These are phyloP conservation scores for Earliella scabrosa DNA, from an alignment of 1,284 basidiomycete species.

Conservation along the genomic window DNA sequence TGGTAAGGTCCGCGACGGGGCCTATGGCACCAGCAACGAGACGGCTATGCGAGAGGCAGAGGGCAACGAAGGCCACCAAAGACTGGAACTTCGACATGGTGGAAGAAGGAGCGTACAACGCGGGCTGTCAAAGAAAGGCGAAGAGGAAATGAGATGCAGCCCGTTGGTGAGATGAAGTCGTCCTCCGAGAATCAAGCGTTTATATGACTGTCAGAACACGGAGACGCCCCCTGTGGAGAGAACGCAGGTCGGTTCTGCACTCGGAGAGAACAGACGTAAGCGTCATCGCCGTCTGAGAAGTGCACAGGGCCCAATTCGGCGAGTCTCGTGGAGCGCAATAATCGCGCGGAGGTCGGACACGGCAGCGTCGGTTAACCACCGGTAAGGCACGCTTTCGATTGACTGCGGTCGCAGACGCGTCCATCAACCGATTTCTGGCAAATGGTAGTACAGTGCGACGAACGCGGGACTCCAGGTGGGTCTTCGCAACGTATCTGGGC, in stretches of 20 bases:
- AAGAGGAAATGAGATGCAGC: neutral
- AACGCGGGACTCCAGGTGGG: neutral
- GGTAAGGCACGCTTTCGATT: neutral
- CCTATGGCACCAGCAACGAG: constrained; percentile 15
- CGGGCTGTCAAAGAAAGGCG: neutral
- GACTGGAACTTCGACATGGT: constrained; percentile 8
- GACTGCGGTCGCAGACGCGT: neutral
- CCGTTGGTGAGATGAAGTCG: too few relatives aligned
- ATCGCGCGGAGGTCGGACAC: constrained; percentile 15
- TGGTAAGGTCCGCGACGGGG: constrained; percentile 19
- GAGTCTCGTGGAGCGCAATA: constrained; percentile 3
- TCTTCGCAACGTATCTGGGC: too few relatives aligned
- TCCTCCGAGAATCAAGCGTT: too few relatives aligned
- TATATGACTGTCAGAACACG: too few relatives aligned
- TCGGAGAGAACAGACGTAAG: neutral
- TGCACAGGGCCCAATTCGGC: neutral
- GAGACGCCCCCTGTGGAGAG: too few relatives aligned
- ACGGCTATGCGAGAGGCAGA: constrained; percentile 1
- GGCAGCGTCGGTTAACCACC: constrained; percentile 2
- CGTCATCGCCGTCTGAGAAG: neutral
- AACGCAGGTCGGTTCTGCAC: neutral
- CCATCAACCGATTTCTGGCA: neutral
- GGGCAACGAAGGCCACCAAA: neutral
- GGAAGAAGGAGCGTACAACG: neutral
- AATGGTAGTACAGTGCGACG: neutral